Conservation (phyloP, 2,329 filamentous ascomycete genomes). For the Daldinia sp. region DNA sequence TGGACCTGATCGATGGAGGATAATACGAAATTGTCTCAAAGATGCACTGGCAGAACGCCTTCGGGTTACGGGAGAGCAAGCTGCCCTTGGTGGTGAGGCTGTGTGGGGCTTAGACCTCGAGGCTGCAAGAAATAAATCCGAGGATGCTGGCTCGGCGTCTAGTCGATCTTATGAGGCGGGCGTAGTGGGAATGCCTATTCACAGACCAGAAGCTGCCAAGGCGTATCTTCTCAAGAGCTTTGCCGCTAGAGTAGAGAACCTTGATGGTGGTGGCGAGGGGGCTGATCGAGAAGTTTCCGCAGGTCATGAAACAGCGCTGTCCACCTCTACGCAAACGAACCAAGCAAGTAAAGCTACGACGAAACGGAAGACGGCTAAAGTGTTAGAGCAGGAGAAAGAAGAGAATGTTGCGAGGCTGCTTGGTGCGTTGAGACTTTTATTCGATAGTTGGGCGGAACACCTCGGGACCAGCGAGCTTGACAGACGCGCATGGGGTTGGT, state of each 20-base stretch:
- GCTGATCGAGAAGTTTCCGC: conserved; percentile 32
- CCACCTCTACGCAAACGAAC: neutral
- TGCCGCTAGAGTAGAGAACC: conserved; percentile 55
- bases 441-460: conserved; percentile 77
- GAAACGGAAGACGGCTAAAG: conserved; percentile 67
- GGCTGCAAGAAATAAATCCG: conserved; percentile 59
- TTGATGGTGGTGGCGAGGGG: conserved; percentile 9
- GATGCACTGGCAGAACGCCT: conserved; percentile 66
- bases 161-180: conserved; percentile 49
- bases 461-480: conserved; percentile 77
- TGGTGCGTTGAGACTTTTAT: conserved; percentile 77
- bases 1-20: conserved; percentile 71
- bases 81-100: conserved; percentile 62
- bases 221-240: conserved; percentile 72
- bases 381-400: conserved; percentile 71
- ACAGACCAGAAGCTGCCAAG: conserved; percentile 77
- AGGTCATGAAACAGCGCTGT: neutral
- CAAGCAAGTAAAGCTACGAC: conserved; percentile 45
- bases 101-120: conserved; percentile 72
- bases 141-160: conserved; percentile 46
- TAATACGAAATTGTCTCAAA: conserved; percentile 69
- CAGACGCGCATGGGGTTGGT: conserved; percentile 83
- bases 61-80: conserved; percentile 58
- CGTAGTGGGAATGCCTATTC: conserved; percentile 73
- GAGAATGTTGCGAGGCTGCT: conserved; percentile 77